phyloP scores from a whole-genome alignment of 257 asterid species.

The Solanum sparsipilum region DNA sequence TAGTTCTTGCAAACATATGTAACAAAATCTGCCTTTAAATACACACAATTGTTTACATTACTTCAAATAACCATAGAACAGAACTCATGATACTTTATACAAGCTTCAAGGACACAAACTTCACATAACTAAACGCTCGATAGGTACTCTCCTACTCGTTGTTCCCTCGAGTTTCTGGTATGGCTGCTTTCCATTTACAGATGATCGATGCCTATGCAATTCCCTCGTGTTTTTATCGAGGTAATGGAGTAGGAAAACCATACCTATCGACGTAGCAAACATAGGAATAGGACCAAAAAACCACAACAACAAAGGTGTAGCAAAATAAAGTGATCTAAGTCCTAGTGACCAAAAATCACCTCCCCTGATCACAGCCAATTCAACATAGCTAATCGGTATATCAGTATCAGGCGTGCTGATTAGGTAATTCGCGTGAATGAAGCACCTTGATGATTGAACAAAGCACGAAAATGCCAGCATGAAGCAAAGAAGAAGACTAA shows the following conservation, averaged over 20 bases:
- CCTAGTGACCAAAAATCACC: slow-evolving; percentile 46
- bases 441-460: slow-evolving; percentile 25
- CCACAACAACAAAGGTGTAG: slow-evolving; percentile 41
- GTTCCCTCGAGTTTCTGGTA: not conserved
- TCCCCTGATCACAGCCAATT: slow-evolving; percentile 26
- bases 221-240: not conserved
- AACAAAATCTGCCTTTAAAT: not conserved
- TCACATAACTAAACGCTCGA: not conserved
- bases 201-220: not conserved
- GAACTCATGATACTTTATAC: not conserved
- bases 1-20: not conserved
- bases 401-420: slow-evolving; percentile 37
- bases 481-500: slow-evolving; percentile 20
- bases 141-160: not conserved
- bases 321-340: slow-evolving; percentile 37
- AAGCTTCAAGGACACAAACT: not conserved
- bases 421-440: slow-evolving; percentile 38
- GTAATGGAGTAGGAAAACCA: not conserved
- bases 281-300: slow-evolving; percentile 45
- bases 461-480: slow-evolving; percentile 38
- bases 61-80: not conserved
- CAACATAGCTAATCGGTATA: slow-evolving; percentile 21
- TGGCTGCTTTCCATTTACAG: not conserved
- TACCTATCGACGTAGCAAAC: not conserved
- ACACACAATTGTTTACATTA: not conserved